Evolutionary conservation across 148 eudicot genomes (phyloP).

Genomic region (Mesembryanthemum crystallinum): DNA sequence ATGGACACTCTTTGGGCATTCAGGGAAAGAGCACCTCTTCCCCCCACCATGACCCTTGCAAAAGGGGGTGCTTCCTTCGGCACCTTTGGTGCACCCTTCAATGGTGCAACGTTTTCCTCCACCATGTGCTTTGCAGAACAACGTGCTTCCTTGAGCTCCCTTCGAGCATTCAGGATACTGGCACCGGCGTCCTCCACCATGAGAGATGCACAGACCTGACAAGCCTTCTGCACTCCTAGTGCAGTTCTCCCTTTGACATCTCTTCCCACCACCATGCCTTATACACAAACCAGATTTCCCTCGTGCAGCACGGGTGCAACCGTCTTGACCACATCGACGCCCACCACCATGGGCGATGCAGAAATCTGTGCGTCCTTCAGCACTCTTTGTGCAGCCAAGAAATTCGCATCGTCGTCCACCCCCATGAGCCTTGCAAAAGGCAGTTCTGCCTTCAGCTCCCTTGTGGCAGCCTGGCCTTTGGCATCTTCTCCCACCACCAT

Average conservation of each 20-base stretch:
- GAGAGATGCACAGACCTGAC: conserved; percentile 95
- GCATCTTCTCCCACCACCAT: conserved; percentile 98
- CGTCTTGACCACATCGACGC: conserved; percentile 76
- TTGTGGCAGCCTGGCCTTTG: conserved; percentile 82
- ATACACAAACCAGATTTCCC: conserved; percentile 95
- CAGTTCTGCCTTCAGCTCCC: conserved; percentile 98
- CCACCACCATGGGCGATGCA: conserved; percentile 98
- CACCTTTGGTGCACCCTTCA: conserved; percentile 85
- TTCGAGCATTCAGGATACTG: conserved; percentile 67
- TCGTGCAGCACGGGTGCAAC: conserved; percentile 81
- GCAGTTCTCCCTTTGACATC: conserved; percentile 84
- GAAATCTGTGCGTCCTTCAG: conserved; percentile 89
- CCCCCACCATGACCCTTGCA: conserved; percentile 99
- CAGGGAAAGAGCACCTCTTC: conserved; percentile 77
- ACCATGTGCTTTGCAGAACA: conserved; percentile 97
- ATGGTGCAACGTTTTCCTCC: conserved; percentile 90
- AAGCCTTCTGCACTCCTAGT: conserved; percentile 92
- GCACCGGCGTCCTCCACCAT: conserved; percentile 97
- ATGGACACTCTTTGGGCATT: conserved; percentile 94
- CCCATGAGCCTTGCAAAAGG: conserved; percentile 98
- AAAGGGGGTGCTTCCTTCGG: conserved; percentile 90
- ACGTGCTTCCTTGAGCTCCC: conserved; percentile 98
- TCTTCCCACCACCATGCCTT: conserved; percentile 96
- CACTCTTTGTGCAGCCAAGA: conserved; percentile 88
- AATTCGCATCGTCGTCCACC: conserved; percentile 90